A percentile compares a stretch with the other conserved stretches of the same genome.
phyloP scores from a whole-genome alignment of 306 rosid genomes.

The Trichosanthes truncata region DNA sequence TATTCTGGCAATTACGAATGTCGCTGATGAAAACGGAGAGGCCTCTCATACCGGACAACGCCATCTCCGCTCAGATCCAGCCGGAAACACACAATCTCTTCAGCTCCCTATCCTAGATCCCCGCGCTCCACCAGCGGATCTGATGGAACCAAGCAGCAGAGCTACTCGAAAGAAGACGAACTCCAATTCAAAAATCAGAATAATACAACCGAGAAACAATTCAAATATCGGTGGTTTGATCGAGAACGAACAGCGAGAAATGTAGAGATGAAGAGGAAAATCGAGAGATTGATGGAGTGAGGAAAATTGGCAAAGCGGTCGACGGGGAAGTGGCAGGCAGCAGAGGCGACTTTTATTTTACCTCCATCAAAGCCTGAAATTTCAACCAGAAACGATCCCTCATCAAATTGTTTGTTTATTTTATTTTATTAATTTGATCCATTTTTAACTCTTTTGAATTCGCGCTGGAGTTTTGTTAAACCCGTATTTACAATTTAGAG shows the following conservation, averaged over 20 bases:
- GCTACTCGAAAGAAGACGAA: constrained; percentile 20
- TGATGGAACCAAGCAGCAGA: constrained; percentile 13
- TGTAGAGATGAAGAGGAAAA: neutral
- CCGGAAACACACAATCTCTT: constrained; percentile 10
- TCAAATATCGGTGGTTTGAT: constrained; percentile 8
- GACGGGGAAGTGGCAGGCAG: constrained; percentile 30
- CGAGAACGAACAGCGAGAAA: constrained; percentile 11
- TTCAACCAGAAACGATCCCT: constrained; percentile 4
- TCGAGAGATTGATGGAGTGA: constrained; percentile 42
- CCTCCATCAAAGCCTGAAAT: constrained; percentile 9
- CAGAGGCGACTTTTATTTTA: constrained; percentile 40
- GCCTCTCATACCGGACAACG: constrained; percentile 98
- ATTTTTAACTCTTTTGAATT: neutral
- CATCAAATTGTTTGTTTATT: neutral
- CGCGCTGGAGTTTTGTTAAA: neutral
- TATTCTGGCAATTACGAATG: constrained; percentile 92
- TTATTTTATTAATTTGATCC: neutral
- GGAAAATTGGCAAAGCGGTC: constrained; percentile 42
- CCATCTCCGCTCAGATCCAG: constrained; percentile 77
- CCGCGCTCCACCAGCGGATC: constrained; percentile 37
- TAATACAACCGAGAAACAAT: neutral
- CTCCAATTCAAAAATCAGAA: constrained; percentile 17
- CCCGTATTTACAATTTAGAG: neutral
- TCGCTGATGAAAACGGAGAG: constrained; percentile 97
- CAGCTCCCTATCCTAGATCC: constrained; percentile 41